phyloP scores from a whole-genome alignment of 2,329 filamentous ascomycete species.

The Didymella segeticola region DNA sequence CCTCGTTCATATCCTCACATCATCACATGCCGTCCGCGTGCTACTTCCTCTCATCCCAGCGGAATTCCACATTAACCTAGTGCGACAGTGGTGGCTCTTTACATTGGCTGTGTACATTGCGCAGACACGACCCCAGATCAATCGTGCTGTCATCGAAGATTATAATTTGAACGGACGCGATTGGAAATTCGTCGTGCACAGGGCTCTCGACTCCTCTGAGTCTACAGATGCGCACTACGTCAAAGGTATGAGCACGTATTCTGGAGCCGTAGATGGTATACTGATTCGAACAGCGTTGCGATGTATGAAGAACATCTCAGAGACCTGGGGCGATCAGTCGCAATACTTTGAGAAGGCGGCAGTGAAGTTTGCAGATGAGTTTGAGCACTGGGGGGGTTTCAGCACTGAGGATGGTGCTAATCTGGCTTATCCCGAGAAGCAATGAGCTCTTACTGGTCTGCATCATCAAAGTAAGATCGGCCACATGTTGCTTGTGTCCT shows the following conservation, averaged over 20 bases:
- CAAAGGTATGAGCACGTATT: slow-evolving; percentile 63
- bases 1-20: slow-evolving; percentile 80
- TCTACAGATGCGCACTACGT: slow-evolving; percentile 82
- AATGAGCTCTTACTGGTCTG: slow-evolving; percentile 15
- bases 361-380: slow-evolving; percentile 75
- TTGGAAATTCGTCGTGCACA: slow-evolving; percentile 79
- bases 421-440: slow-evolving; percentile 32
- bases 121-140: slow-evolving; percentile 74
- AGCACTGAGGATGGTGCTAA: slow-evolving; percentile 34
- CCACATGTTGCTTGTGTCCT: neutral
- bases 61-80: slow-evolving; percentile 73
- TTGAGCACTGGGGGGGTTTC: slow-evolving; percentile 70
- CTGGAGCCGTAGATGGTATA: neutral
- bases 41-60: slow-evolving; percentile 78
- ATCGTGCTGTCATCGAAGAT: slow-evolving; percentile 64
- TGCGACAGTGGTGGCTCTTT: slow-evolving; percentile 91
- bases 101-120: slow-evolving; percentile 78
- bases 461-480: neutral
- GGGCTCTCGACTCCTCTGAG: slow-evolving; percentile 72
- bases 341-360: slow-evolving; percentile 72
- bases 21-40: slow-evolving; percentile 86
- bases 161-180: slow-evolving; percentile 68
- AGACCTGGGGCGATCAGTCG: slow-evolving; percentile 75
- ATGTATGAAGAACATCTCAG: slow-evolving; percentile 75
- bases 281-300: slow-evolving; percentile 62